phyloP scores from a whole-genome alignment of 1,139 yeast genomes.

The Diutina rugosa region DNA sequence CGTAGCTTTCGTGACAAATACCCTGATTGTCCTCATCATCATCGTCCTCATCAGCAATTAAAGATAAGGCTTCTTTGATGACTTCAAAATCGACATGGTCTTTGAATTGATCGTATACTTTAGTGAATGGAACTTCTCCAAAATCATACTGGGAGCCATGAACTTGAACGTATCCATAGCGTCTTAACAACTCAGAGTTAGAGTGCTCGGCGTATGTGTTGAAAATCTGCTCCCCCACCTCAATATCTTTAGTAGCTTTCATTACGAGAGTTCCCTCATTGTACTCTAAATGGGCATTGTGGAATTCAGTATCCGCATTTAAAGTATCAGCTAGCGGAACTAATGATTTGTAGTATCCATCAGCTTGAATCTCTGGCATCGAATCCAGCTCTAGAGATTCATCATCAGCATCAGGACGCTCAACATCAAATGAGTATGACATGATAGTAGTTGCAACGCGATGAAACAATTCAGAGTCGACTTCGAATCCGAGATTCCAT shows the following conservation, averaged over 20 bases:
- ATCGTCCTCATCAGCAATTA: slow-evolving; percentile 17
- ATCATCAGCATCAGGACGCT: slow-evolving; percentile 11
- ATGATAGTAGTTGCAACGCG: slow-evolving; percentile 47
- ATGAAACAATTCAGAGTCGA: slow-evolving; percentile 44
- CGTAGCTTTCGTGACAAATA: slow-evolving; percentile 28
- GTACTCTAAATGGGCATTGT: slow-evolving; percentile 61
- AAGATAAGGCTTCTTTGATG: slow-evolving; percentile 18
- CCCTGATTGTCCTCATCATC: slow-evolving; percentile 22
- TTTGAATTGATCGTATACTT: slow-evolving; percentile 23
- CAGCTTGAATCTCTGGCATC: slow-evolving; percentile 8
- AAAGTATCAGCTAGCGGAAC: slow-evolving; percentile 86
- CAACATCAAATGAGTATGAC: slow-evolving; percentile 34
- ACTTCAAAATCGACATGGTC: slow-evolving; percentile 10
- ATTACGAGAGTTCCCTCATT: slow-evolving; percentile 38
- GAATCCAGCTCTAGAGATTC: slow-evolving; percentile 11
- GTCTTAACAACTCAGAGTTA: slow-evolving; percentile 72
- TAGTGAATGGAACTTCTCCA: slow-evolving; percentile 51
- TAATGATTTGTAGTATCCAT: slow-evolving; percentile 56
- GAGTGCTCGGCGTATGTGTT: slow-evolving; percentile 90
- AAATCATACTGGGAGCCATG: slow-evolving; percentile 69
- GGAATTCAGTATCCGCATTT: slow-evolving; percentile 71
- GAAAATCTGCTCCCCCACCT: slow-evolving; percentile 60
- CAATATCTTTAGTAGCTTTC: slow-evolving; percentile 53
- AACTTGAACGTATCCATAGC: slow-evolving; percentile 83
- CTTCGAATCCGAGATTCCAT: slow-evolving; percentile 14